Evolutionary conservation across 2,329 filamentous ascomycete genomes (phyloP), one percentile per base, ranked within the genome.

Genomic region (Cadophora malorum): DNA sequence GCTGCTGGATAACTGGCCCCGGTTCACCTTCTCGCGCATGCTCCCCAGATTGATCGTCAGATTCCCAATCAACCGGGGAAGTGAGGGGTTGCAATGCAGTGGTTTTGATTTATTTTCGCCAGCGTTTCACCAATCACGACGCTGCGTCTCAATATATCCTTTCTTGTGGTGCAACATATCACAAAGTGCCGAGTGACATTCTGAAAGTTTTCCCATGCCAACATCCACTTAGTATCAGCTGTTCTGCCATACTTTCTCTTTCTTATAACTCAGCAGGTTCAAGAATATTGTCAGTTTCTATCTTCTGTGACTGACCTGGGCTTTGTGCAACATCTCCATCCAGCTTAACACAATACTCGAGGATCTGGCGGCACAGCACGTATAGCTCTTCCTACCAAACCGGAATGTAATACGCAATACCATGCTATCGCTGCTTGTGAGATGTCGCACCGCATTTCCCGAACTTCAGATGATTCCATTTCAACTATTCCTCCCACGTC

Each of bases 31-130:
- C 58, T 61, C 35, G 58, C 38, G 47, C 21, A 28, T 16, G 35
- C 31, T 9, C 38, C 38, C 58, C 58, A 47, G 64, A 50, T 56
- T 65, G 56, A 66, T 62, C 45, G 45, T 63, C 25, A 35, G n/a
- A 63, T 33, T 19, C 5, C 16, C 45, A 52, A 38, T 38, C 12
- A 53, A 63, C 21, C 31, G 47, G 16, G 49, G 10, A 41, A 52
- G 28, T 52, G 23, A 21, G 31, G 33, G 12, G 28, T 31, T 55
- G 55, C 19, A 33, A 31, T 55, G 25, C n/a, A 25, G 33, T 12
- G 38, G 25, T 21, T 61, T 41, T 47, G 28, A 47, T 60, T 19
- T 53, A 25, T 60, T 59, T 35, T 35, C 38, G n/a, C 12, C 19
- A 12, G 31, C 21, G 28, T 41, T 45, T 38, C 10, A 14, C 23